Evolutionary conservation across 768 basidiomycete genomes (phyloP).

Genomic region (Stropharia rugosoannulata): DNA sequence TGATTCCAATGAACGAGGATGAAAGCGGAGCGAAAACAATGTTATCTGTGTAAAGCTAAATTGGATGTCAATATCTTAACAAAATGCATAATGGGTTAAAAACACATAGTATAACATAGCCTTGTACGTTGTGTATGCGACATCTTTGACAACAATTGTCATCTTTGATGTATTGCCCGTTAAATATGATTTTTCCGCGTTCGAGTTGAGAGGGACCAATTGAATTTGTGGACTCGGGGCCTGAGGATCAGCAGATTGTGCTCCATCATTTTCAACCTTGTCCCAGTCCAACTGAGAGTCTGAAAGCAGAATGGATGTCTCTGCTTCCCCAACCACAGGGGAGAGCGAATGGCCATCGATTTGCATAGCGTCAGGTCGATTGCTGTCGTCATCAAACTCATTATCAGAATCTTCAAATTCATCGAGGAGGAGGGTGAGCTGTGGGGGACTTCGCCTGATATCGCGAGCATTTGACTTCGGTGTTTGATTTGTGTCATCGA

Average conservation of each 20-base stretch:
- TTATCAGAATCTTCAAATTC: conserved; percentile 54
- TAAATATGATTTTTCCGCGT: neutral
- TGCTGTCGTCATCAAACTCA: conserved; percentile 30
- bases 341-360: neutral
- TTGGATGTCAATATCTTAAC: neutral
- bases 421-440: conserved; percentile 34
- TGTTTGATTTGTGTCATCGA: conserved; percentile 18
- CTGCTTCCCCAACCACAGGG: conserved; percentile 1
- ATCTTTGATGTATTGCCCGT: conserved; percentile 13
- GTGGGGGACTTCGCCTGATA: conserved; percentile 20
- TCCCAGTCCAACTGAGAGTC: conserved; percentile 18
- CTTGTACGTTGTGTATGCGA: conserved; percentile 44
- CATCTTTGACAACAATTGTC: conserved; percentile 47
- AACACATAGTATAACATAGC: conserved; percentile 74
- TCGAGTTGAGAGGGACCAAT: neutral
- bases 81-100: neutral
- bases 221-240: conserved; percentile 4
- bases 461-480: conserved; percentile 20
- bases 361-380: neutral
- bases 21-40: conserved; percentile 84
- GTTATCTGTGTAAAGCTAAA: conserved; percentile 79
- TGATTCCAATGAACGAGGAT: conserved; percentile 53
- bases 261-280: conserved; percentile 13
- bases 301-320: conserved; percentile 8
- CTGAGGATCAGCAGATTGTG: conserved; percentile 7